Evolutionary conservation across 2,329 filamentous ascomycete genomes (phyloP).

Genomic region (Cladosporium cucumerinum): DNA sequence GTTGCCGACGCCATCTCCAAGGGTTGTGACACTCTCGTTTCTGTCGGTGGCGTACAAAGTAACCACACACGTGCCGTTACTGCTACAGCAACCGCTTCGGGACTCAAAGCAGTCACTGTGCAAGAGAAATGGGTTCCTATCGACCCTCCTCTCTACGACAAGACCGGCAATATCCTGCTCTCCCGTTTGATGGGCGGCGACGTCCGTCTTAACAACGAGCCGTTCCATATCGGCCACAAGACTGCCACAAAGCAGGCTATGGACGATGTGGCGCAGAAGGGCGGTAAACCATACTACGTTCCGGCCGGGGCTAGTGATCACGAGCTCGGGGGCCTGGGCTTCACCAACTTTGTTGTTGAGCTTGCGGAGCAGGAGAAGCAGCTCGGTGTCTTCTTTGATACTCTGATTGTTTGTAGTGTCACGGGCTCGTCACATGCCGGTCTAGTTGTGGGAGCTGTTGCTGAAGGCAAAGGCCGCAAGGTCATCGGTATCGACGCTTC

Average conservation of each 20-base stretch:
- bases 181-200: constrained; percentile 50
- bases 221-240: constrained; percentile 66
- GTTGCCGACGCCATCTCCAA: constrained; percentile 33
- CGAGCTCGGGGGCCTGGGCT: constrained; percentile 66
- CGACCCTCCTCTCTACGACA: constrained; percentile 48
- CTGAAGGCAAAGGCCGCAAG: constrained; percentile 45
- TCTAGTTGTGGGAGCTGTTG: constrained; percentile 69
- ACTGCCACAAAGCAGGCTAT: constrained; percentile 51
- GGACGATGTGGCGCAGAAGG: constrained; percentile 51
- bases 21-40: constrained; percentile 34
- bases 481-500: constrained; percentile 67
- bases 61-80: constrained; percentile 40
- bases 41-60: constrained; percentile 37
- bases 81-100: constrained; percentile 34
- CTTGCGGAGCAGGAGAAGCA: constrained; percentile 61
- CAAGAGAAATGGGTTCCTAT: constrained; percentile 35
- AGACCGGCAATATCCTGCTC: constrained; percentile 69
- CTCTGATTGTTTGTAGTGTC: constrained; percentile 64
- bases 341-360: constrained; percentile 69
- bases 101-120: constrained; percentile 32
- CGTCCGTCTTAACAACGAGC: constrained; percentile 56
- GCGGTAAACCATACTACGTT: constrained; percentile 66
- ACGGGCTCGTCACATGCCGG: constrained; percentile 69
- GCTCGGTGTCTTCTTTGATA: constrained; percentile 64
- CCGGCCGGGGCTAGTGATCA: constrained; percentile 70